A percentile compares a stretch with the other conserved stretches of the same genome.
Evolutionary conservation across 148 eudicot genomes (phyloP).

Genomic region (Fallopia convolvulus): DNA sequence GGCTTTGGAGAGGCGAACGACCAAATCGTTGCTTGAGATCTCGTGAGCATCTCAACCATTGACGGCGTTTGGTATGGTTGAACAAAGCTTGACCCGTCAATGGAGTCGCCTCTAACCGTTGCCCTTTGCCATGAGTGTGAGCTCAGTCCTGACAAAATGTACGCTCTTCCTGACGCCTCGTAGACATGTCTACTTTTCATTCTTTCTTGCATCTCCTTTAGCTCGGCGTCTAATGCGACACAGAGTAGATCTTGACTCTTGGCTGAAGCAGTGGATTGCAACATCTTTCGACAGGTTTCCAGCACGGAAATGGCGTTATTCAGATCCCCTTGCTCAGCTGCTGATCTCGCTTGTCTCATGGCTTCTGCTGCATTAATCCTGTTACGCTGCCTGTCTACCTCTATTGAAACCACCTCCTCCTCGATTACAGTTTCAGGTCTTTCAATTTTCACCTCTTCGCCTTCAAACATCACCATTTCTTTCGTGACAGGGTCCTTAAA

Average conservation of each 20-base stretch:
- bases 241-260: conserved; percentile 43
- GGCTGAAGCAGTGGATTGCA: conserved; percentile 52
- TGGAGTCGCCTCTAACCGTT: conserved; percentile 46
- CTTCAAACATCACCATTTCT: conserved; percentile 26
- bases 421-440: conserved; percentile 34
- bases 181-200: conserved; percentile 68
- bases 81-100: conserved; percentile 22
- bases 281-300: conserved; percentile 29
- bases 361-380: conserved; percentile 71
- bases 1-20: conserved; percentile 20
- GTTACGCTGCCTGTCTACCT: conserved; percentile 73
- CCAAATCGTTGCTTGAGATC: conserved; percentile 19
- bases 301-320: conserved; percentile 44
- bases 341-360: conserved; percentile 48
- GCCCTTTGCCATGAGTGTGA: conserved; percentile 96
- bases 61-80: conserved; percentile 32
- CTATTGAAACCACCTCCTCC: conserved; percentile 40
- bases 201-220: conserved; percentile 83
- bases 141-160: conserved; percentile 84
- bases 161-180: conserved; percentile 83
- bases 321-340: conserved; percentile 64
- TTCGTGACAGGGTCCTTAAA: conserved; percentile 55
- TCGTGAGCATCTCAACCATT: conserved; percentile 28
- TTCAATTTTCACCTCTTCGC: conserved; percentile 38
- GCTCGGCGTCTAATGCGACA: conserved; percentile 47